Base-by-base conservation (phyloP, 176 grass and related monocot genomes). In the Thinopyrum elongatum region DNA sequence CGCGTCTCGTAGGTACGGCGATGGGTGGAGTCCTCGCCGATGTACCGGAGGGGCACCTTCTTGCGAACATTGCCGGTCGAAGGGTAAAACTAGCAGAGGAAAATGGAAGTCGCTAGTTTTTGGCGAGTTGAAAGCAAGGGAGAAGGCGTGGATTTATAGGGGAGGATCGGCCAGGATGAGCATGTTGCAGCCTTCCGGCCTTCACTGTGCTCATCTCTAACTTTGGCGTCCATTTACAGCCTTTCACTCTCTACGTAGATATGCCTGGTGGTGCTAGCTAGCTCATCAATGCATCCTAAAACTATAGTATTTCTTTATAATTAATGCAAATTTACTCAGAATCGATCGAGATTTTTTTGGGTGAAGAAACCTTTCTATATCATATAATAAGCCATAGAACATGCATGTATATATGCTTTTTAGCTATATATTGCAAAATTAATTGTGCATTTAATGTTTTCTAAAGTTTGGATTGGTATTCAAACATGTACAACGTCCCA, bases 31-130 rank as follows among this genome's bases (percentile, higher is more conserved):
- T 68, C 10, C 39, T 83, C 80, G 3, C 81, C 3, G 12, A 93
- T 90, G 70, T 69, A 78, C 6, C 79, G 31, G 1, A 90, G 60
- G 5, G 46, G 66, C 25, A 88, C 82, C 82, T 85, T 90, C 65
- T 86, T 86, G 27, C 81, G 55, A 16, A 65, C 91, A 93, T 93
- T 3, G 65, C 1, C 13, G 65, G 17, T 10, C 30, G 19, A 57
- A 6, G 17, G 53, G 53, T 7, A 21, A 57, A 57, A 19, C 2
- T 7, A 21, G 19, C 17, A 57, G 53, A 61, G 22, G 22, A 70
- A 57, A 22, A n/a, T 33, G 33, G 19, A 38, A 6, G 33, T 36
- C 4, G 17, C 0, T 70, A 1, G 33, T 44, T 70, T 38, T 34
- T 69, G 17, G 53, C 2, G 31, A 69, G 31, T 69, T 36, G 66